Base-by-base conservation (phyloP, 208 protist species). In the Naegleria fowleri region DNA sequence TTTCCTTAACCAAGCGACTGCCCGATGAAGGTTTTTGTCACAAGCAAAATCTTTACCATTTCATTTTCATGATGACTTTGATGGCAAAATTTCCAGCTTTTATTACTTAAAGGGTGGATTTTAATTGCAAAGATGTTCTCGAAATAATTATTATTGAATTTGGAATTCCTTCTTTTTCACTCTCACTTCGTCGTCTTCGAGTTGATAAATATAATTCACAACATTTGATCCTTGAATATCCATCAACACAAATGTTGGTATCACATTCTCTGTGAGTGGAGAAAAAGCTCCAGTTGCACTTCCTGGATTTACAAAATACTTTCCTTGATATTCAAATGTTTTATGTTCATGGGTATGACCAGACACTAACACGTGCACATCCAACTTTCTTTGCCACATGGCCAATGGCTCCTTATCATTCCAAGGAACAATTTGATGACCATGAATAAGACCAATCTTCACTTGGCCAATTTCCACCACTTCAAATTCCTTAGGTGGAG, bases 261-360 rank as follows among this genome's bases (percentile, higher is more conserved):
- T 92, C 0, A 97, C 94, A 29, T 98, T 94, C 16, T 92, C 93
- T 36, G 94, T 93, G 5, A 86, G 67, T 6, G 92, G 90, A 25
- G 93, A 94, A 92, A 97, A 99, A 4, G 98, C 97, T 22, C 99
- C 99, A 11, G 98, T 99, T n/a, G 98, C 98, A 55, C 97, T 99
- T 41, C 99, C 99, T 15, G 99, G 99, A 91, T 99, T 99, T 29
- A 99, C 93, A 88, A 99, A 99, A 51, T 99, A 95, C 90, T 97
- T 96, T n/a, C 95, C 96, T 89, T 99, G 98, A 90, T 97, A 96
- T 92, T 98, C 96, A 79, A 95, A 97, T 25, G 97, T 94, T 83
- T 96, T 95, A 22, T 96, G 94, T 41, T 96, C 90, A 91, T 99
- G 98, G 11, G 98, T 99, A 39, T 96, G 96, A 33, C 98, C 99